These are phyloP conservation scores for Boletus subparvulus DNA, from an alignment of 768 basidiomycete genomes.

Conservation along the genomic window DNA sequence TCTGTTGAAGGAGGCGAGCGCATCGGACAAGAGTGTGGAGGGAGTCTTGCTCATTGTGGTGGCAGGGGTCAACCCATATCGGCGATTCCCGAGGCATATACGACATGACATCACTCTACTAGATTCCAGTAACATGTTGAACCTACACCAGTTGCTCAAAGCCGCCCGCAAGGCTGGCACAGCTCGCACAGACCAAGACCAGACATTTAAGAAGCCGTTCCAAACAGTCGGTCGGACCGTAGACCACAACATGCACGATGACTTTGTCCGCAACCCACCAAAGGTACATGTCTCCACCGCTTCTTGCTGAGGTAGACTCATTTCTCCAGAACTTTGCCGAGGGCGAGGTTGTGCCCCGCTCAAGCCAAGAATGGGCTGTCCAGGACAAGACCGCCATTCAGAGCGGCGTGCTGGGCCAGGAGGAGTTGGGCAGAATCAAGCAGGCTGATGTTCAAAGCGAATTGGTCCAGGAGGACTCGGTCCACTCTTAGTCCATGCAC, in stretches of 20 bases:
- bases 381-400: constrained; percentile 6
- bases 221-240: constrained; percentile 28
- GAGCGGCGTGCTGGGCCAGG: background rate
- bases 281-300: constrained; percentile 11
- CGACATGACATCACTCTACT: constrained; percentile 9
- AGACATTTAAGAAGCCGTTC: constrained; percentile 30
- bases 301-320: background rate
- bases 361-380: constrained; percentile 24
- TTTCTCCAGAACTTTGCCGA: constrained; percentile 15
- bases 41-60: constrained; percentile 34
- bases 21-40: constrained; percentile 40
- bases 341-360: background rate
- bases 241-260: constrained; percentile 36
- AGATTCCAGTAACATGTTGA: background rate
- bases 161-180: constrained; percentile 6
- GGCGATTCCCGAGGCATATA: constrained; percentile 21
- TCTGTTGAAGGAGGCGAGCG: constrained; percentile 41
- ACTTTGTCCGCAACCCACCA: constrained; percentile 33
- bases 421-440: constrained; percentile 18
- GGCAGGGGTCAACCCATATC: constrained; percentile 17
- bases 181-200: constrained; percentile 11
- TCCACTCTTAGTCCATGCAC: constrained; percentile 16
- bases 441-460: constrained; percentile 18
- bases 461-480: constrained; percentile 19
- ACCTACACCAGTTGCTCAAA: constrained; percentile 3